Evolutionary conservation across 2,329 filamentous ascomycete species (phyloP).

Genomic region (Blastomyces emzantsi): DNA sequence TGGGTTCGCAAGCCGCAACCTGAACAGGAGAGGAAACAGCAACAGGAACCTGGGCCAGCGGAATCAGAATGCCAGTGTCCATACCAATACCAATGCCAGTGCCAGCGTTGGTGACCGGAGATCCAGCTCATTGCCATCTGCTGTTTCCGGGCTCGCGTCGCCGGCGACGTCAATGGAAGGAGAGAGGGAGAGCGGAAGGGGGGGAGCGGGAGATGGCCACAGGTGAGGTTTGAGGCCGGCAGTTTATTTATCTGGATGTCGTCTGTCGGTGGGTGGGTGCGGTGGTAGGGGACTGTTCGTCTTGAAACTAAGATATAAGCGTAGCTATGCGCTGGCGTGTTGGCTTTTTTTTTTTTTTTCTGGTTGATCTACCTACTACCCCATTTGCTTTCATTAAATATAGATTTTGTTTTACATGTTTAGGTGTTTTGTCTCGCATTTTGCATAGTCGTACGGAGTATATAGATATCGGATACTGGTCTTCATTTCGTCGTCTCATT

Average conservation of each 20-base stretch:
- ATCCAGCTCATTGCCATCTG: conserved; percentile 25
- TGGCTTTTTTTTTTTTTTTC: not conserved
- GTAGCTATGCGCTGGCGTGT: not conserved
- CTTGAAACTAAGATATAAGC: not conserved
- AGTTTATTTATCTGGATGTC: not conserved
- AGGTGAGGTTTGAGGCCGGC: not conserved
- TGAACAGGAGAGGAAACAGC: not conserved
- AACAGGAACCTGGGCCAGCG: not conserved
- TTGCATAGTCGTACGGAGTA: not conserved
- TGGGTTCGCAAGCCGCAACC: not conserved
- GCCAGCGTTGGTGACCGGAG: conserved; percentile 15
- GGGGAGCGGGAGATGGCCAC: not conserved
- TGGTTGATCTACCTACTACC: not conserved
- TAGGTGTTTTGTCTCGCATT: not conserved
- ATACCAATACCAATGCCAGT: conserved; percentile 1
- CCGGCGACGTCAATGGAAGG: conserved; percentile 27
- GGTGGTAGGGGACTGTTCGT: not conserved
- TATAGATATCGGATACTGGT: not conserved
- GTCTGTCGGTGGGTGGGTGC: no score
- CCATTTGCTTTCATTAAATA: not conserved
- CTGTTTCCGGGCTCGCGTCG: conserved; percentile 31
- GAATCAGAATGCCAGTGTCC: not conserved
- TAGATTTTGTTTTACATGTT: not conserved
- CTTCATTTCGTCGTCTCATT: not conserved
- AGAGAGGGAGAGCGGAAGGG: conserved; percentile 1